Conservation (phyloP, 2,329 filamentous ascomycete species). For the Exophiala aquamarina region DNA sequence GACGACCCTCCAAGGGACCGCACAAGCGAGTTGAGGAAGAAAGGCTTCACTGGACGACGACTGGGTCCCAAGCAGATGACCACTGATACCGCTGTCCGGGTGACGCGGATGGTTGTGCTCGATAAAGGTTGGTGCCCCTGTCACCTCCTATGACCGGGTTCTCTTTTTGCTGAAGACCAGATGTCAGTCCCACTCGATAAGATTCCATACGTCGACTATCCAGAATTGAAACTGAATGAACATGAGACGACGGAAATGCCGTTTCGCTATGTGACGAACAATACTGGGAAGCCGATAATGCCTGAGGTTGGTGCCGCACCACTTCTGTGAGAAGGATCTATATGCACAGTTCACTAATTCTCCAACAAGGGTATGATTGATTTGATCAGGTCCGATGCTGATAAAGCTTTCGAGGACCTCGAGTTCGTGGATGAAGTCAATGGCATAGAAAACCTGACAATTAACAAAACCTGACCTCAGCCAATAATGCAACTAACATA, state of each 20-base stretch:
- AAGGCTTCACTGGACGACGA: constrained; percentile 84
- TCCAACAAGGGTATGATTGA: constrained; percentile 82
- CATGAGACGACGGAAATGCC: constrained; percentile 97
- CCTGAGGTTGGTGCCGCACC: constrained; percentile 71
- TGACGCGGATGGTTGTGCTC: constrained; percentile 85
- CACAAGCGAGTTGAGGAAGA: constrained; percentile 91
- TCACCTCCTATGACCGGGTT: background rate
- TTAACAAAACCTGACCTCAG: constrained; percentile 11
- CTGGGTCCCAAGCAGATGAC: constrained; percentile 96
- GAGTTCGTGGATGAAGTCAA: constrained; percentile 52
- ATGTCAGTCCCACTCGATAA: constrained; percentile 69
- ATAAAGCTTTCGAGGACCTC: constrained; percentile 86
- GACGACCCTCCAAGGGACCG: constrained; percentile 85
- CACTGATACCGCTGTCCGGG: constrained; percentile 92
- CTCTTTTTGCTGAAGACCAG: background rate
- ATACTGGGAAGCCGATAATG: constrained; percentile 81
- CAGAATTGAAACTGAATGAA: constrained; percentile 84
- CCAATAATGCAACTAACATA: no score
- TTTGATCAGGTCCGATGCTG: constrained; percentile 87
- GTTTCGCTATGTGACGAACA: constrained; percentile 85
- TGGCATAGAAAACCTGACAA: constrained; percentile 14
- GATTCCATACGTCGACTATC: constrained; percentile 81
- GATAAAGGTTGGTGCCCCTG: constrained; percentile 64
- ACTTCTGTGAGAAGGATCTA: no score
- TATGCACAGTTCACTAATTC: no score